These are phyloP conservation scores for Sporisorium reilianum DNA, from an alignment of 1,284 basidiomycete genomes.

Conservation along the genomic window DNA sequence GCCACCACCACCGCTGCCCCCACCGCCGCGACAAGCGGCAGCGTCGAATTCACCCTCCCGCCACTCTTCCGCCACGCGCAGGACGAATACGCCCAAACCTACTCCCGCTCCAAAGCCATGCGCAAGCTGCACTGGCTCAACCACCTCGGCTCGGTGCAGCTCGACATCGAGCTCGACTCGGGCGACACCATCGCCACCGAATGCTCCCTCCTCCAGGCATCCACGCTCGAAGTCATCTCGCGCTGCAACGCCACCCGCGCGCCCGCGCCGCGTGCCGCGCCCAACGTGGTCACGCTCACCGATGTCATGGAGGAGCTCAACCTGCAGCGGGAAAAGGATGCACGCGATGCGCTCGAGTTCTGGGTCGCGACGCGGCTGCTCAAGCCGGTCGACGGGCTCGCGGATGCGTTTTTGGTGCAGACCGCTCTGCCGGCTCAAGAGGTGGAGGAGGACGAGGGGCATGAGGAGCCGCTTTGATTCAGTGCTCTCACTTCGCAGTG, in stretches of 20 bases:
- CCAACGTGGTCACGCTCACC: conserved; percentile 34
- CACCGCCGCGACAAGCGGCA: not conserved
- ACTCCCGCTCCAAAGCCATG: conserved; percentile 39
- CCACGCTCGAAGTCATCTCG: conserved; percentile 40
- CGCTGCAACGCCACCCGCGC: conserved; percentile 8
- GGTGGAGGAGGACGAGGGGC: not conserved
- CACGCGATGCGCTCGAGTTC: conserved; percentile 39
- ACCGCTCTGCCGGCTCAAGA: conserved; percentile 10
- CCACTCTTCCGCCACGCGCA: conserved; percentile 49
- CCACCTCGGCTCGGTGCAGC: conserved; percentile 57
- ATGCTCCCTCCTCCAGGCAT: conserved; percentile 39
- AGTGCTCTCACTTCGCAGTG: not conserved
- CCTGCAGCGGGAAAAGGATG: conserved; percentile 41
- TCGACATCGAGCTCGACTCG: conserved; percentile 55
- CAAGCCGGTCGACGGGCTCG: conserved; percentile 15
- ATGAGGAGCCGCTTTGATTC: conserved; percentile 15
- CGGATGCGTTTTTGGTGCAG: conserved; percentile 42
- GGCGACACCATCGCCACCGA: conserved; percentile 42
- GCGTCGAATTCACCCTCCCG: conserved; percentile 54
- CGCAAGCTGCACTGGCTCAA: conserved; percentile 56
- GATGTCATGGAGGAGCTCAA: conserved; percentile 50
- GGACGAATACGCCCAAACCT: conserved; percentile 43
- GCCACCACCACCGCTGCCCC: not conserved
- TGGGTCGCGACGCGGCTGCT: conserved; percentile 30
- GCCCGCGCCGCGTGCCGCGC: not conserved